Evolutionary conservation across 169 alveolate genomes (phyloP).

Genomic region (Plasmodium gonderi): DNA sequence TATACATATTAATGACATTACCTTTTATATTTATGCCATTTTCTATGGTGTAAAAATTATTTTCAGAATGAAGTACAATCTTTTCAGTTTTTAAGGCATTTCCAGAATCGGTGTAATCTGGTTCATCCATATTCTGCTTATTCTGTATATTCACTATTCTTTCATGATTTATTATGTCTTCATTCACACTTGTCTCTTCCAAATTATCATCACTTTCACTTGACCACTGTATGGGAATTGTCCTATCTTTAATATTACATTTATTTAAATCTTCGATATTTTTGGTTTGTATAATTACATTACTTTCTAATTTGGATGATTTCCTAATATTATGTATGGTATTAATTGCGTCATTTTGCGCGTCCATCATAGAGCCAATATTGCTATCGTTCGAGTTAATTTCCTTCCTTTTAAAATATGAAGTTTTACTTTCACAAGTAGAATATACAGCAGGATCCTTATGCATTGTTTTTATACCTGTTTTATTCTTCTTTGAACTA

Average conservation of each 20-base stretch:
- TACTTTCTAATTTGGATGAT: neutral
- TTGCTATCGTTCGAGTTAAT: neutral
- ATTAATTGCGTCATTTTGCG: neutral
- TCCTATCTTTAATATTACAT: too few relatives aligned
- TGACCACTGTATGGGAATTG: too few relatives aligned
- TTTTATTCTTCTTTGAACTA: constrained; percentile 20
- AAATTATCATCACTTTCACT: neutral
- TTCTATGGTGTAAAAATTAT: neutral
- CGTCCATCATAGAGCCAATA: neutral
- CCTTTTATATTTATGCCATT: neutral
- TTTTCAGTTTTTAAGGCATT: neutral
- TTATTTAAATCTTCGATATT: too few relatives aligned
- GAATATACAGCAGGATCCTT: neutral
- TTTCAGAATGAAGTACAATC: neutral
- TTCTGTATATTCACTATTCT: neutral
- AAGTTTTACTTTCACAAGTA: neutral
- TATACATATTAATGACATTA: neutral
- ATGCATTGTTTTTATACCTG: neutral
- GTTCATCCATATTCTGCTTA: neutral
- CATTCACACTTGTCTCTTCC: neutral
- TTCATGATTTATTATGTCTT: neutral
- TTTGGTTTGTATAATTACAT: neutral
- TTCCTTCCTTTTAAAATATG: neutral
- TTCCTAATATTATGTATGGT: neutral
- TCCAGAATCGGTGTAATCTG: neutral